Base-by-base conservation (phyloP, 2,329 filamentous ascomycete species). In the Exophiala alcalophila region DNA sequence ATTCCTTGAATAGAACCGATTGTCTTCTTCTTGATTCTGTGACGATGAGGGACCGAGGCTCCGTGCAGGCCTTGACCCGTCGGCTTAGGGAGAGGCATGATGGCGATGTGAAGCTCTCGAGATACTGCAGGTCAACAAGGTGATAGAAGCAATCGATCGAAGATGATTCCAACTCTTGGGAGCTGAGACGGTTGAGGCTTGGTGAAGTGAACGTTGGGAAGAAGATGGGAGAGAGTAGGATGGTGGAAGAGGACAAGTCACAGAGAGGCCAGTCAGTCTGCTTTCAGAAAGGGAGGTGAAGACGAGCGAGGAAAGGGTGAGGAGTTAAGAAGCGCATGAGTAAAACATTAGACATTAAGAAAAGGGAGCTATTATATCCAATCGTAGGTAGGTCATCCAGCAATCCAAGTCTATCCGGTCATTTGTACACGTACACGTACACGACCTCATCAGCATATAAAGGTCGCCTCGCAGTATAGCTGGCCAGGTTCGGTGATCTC, bases 391-490 rank as follows among this genome's bases (percentile, higher is more conserved):
- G 57, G 58, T 58, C 50, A 60, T 52, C 55, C 56, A 57, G 36
- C 40, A 37, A 41, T 50, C 43, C 50, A 46, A 48, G 12, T 15
- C 5, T 9, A 12, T 26, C 11, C 21, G n/a, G 29, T 35, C 31
- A 10, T 18, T 65, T 61, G 83, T 38, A n/a, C n/a, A n/a, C n/a
- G n/a, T n/a, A n/a, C n/a, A n/a, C n/a, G n/a, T n/a, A n/a, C n/a
- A n/a, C n/a, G n/a, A n/a, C n/a, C n/a, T n/a, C n/a, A n/a, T n/a
- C n/a, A n/a, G n/a, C 84, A 89, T 67, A 98, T 94, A 71, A 97
- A 98, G n/a, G 90, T 96, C 2, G 92, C 89, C 70, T 98, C 92
- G 44, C 78, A 80, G 68, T 94, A 94, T 40, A 94, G 68, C 32
- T 69, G 72, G 33, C 92, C 92, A 60, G 89, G 73, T 65, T 97